These are phyloP conservation scores for Periconia sp. DNA, from an alignment of 2,329 filamentous ascomycete species.

Conservation along the genomic window DNA sequence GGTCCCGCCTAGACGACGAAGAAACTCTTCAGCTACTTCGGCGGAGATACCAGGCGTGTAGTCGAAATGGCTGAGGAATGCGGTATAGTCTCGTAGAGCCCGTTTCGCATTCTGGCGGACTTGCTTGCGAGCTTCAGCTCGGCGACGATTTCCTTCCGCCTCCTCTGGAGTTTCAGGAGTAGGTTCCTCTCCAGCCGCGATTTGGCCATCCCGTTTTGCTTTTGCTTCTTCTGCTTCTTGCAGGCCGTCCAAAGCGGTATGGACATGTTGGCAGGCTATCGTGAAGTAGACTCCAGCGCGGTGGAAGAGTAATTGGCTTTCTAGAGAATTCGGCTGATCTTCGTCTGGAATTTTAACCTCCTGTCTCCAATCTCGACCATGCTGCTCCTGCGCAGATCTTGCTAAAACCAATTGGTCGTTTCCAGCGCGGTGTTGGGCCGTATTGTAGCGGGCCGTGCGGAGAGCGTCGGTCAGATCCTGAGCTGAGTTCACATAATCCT, in stretches of 20 bases:
- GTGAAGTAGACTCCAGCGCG: slow-evolving; percentile 72
- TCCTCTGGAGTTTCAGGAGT: slow-evolving; percentile 48
- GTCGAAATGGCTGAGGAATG: slow-evolving; percentile 73
- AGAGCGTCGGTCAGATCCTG: slow-evolving; percentile 72
- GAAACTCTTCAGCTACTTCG: slow-evolving; percentile 59
- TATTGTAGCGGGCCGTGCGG: slow-evolving; percentile 55
- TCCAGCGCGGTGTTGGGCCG: slow-evolving; percentile 54
- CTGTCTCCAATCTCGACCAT: slow-evolving; percentile 51
- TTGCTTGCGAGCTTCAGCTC: slow-evolving; percentile 64
- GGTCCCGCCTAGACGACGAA: slow-evolving; percentile 28
- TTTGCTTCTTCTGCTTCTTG: slow-evolving; percentile 42
- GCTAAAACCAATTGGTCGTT: slow-evolving; percentile 57
- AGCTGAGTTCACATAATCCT: slow-evolving; percentile 69
- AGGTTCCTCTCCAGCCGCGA: slow-evolving; percentile 28
- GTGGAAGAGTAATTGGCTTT: slow-evolving; percentile 75
- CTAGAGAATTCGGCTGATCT: slow-evolving; percentile 73
- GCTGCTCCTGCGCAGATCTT: slow-evolving; percentile 44
- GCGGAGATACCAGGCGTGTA: slow-evolving; percentile 73
- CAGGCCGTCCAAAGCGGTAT: slow-evolving; percentile 56
- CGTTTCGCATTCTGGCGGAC: slow-evolving; percentile 76
- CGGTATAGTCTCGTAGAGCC: slow-evolving; percentile 72
- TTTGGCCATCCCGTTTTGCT: slow-evolving; percentile 23
- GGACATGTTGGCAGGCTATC: slow-evolving; percentile 68
- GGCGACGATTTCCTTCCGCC: slow-evolving; percentile 49
- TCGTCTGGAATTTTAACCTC: slow-evolving; percentile 59